These are phyloP conservation scores for Penicillium diatomitis DNA, from an alignment of 495 filamentous ascomycete genomes.

Conservation along the genomic window DNA sequence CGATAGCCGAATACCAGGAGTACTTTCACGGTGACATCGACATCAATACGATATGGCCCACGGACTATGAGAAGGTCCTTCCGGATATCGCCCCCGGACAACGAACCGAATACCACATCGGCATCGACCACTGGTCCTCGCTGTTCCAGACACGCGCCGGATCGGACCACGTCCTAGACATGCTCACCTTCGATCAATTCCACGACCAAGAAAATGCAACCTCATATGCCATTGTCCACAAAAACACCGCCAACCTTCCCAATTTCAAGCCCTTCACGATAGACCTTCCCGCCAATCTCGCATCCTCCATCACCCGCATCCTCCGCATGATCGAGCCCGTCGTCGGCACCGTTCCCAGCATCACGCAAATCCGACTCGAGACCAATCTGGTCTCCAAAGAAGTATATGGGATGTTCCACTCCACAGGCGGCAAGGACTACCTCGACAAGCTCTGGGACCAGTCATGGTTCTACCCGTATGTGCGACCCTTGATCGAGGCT, in stretches of 20 bases:
- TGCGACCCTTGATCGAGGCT: conserved; percentile 3
- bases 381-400: conserved; percentile 9
- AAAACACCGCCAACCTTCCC: not conserved
- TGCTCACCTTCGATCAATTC: conserved; percentile 1
- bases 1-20: not conserved
- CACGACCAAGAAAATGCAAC: not conserved
- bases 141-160: conserved; percentile 11
- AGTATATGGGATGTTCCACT: conserved; percentile 8
- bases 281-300: conserved; percentile 1
- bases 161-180: conserved; percentile 5
- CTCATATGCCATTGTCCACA: not conserved
- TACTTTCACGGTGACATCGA: conserved; percentile 10
- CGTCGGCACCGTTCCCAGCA: not conserved
- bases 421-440: conserved; percentile 5
- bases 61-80: not conserved
- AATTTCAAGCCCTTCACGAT: conserved; percentile 6
- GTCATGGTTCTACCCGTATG: conserved; percentile 6
- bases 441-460: conserved; percentile 7
- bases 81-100: conserved; percentile 1
- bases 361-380: conserved; percentile 2
- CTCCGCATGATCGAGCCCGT: not conserved
- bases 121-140: conserved; percentile 7
- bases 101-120: conserved; percentile 7
- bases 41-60: not conserved
- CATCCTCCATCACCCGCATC: conserved; percentile 1